Evolutionary conservation across 257 asterid species (phyloP), one percentile per base, ranked within the genome.

Genomic region (Solanum arcanum): DNA sequence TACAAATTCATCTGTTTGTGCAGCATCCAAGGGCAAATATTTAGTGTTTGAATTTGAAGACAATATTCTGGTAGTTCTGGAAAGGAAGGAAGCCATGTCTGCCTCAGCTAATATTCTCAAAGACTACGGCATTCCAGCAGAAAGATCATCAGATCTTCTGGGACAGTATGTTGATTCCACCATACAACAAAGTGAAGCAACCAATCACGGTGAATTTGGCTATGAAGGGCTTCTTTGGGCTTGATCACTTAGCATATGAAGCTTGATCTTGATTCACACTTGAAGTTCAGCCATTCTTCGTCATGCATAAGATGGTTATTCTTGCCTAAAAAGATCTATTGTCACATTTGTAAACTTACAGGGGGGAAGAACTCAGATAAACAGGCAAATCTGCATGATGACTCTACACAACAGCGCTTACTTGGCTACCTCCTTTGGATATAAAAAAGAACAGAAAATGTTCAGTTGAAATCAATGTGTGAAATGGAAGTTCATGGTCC

Each of bases 121-220:
- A 90, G 96, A 92, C 90, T 97, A 95, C 29, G 98, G 98, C 56
- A 95, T 97, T 90, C 98, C 99, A 86, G 92, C 96, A 12, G 95
- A 90, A 92, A 95, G 98, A 91, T 95, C 99, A 3, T 74, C 90
- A 0, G 99, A 94, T 91, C 97, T 97, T 31, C 83, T 84, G 75
- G 94, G 88, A 35, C 98, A 98, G 29, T 96, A 95, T 21, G 86
- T 90, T 37, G 96, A 93, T 86, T 76, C 88, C 12, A 85, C 88
- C 11, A 85, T 59, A 2, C 92, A 75, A 46, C 90, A 88, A 73
- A 88, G 80, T 14, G 91, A 88, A 66, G 87, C 90, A 8, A 29
- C 59, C n/a, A 88, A 91, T 86, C 93, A 90, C 59, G 96, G 93
- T 27, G 98, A 94, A 90, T 88, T 94, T 86, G 94, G 98, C 27